These are phyloP conservation scores for Nakaseomyces kungkrabaensis DNA, from an alignment of 1,139 yeast species.

Conservation along the genomic window DNA sequence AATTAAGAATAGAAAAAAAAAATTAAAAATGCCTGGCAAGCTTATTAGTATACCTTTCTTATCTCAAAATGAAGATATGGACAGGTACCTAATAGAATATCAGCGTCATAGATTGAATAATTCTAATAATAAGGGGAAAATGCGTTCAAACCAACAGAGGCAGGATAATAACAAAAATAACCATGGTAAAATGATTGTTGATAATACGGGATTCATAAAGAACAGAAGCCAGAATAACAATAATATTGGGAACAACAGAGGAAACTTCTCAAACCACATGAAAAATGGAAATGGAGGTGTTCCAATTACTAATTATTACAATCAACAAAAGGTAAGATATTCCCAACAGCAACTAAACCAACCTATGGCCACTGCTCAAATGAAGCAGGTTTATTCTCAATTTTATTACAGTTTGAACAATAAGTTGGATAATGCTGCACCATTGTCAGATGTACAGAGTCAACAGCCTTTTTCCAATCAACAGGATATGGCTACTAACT, in stretches of 20 bases:
- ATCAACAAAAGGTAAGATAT: slow-evolving; percentile 5
- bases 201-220: slow-evolving; percentile 4
- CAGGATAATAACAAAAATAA: not conserved
- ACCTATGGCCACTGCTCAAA: slow-evolving; percentile 12
- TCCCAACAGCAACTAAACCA: slow-evolving; percentile 4
- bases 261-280: not conserved
- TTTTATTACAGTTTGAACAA: slow-evolving; percentile 13
- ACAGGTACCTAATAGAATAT: slow-evolving; percentile 23
- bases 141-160: not conserved
- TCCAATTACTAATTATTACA: not conserved
- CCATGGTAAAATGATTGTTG: not conserved
- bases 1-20: no score
- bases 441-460: not conserved
- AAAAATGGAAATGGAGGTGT: not conserved
- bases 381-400: slow-evolving; percentile 22
- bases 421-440: not conserved
- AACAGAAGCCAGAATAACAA: slow-evolving; percentile 3
- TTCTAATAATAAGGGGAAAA: slow-evolving; percentile 5
- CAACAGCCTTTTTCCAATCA: not conserved
- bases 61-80: slow-evolving; percentile 29
- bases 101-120: slow-evolving; percentile 8
- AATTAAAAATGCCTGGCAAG: slow-evolving; percentile 22
- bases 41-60: slow-evolving; percentile 26
- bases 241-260: slow-evolving; percentile 3
- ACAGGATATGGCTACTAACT: not conserved